These are phyloP conservation scores for Claviceps arundinis DNA, from an alignment of 2,329 filamentous ascomycete genomes.

Conservation along the genomic window DNA sequence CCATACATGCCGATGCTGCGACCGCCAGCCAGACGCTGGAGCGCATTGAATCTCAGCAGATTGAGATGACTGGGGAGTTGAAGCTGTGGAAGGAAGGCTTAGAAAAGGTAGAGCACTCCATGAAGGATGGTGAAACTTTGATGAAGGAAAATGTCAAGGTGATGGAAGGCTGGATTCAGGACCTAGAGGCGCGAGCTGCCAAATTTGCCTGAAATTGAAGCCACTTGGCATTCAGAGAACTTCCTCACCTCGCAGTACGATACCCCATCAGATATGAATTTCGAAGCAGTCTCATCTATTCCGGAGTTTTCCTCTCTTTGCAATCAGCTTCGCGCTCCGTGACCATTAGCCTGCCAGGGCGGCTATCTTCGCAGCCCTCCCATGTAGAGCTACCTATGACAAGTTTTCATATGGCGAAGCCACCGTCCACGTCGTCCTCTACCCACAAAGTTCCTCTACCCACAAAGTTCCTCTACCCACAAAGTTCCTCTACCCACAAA, in stretches of 20 bases:
- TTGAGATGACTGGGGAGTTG: conserved; percentile 71
- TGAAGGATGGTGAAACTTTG: conserved; percentile 54
- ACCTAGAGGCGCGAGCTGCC: conserved; percentile 64
- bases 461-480: too few species aligned
- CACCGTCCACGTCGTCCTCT: neutral
- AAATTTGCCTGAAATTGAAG: conserved; percentile 29
- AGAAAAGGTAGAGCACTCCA: conserved; percentile 61
- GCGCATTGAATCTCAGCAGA: conserved; percentile 65
- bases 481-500: too few species aligned
- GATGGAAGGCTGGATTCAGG: conserved; percentile 83
- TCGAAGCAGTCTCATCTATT: neutral
- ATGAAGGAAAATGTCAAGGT: conserved; percentile 70
- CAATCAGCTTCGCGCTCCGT: neutral
- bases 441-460: neutral
- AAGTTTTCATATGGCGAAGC: too few species aligned
- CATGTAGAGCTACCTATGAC: too few species aligned
- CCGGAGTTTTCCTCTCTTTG: neutral
- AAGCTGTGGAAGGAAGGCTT: conserved; percentile 75
- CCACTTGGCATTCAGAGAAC: neutral
- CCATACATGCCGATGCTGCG: conserved; percentile 78
- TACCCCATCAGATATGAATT: conserved; percentile 6
- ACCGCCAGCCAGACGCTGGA: conserved; percentile 66
- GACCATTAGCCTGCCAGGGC: too few species aligned
- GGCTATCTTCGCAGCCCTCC: too few species aligned
- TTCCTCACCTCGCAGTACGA: conserved; percentile 3